These are phyloP conservation scores for Xylaria flabelliformis DNA, from an alignment of 495 filamentous ascomycete genomes.

Conservation along the genomic window DNA sequence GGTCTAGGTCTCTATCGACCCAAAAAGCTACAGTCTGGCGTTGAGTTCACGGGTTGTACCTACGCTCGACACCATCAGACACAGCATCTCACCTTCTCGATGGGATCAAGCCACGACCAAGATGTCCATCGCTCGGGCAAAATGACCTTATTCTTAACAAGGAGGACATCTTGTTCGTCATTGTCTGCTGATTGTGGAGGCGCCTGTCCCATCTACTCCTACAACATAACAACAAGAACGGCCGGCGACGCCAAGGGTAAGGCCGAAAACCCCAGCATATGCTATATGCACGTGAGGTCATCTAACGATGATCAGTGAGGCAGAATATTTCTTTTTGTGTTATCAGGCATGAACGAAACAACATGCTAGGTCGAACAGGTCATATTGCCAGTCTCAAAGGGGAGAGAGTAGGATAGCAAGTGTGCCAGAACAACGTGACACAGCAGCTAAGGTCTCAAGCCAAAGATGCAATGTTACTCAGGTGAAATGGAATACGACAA, in stretches of 20 bases:
- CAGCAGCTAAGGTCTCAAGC: conserved; percentile 12
- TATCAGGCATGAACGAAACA: not conserved
- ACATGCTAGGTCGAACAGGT: conserved; percentile 5
- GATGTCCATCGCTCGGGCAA: not conserved
- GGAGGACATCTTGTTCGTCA: conserved; percentile 3
- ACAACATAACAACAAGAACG: not conserved
- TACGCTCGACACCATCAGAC: not conserved
- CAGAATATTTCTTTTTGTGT: not conserved
- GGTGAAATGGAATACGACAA: not conserved
- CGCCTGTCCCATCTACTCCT: not conserved
- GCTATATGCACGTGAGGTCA: conserved; percentile 15
- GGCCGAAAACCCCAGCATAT: conserved; percentile 14
- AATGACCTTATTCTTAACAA: not conserved
- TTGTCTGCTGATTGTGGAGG: not conserved
- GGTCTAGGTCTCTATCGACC: not conserved
- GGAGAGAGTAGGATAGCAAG: not conserved
- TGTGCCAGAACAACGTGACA: not conserved
- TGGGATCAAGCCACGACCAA: not conserved
- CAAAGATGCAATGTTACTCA: conserved; percentile 4
- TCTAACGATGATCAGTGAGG: not conserved
- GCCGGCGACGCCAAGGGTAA: not conserved
- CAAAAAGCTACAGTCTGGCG: not conserved
- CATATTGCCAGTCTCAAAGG: conserved; percentile 8
- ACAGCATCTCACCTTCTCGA: not conserved
- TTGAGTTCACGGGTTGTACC: not conserved